phyloP scores from a whole-genome alignment of 192 early-diverging fungal genomes.

The Podila clonocystis region DNA sequence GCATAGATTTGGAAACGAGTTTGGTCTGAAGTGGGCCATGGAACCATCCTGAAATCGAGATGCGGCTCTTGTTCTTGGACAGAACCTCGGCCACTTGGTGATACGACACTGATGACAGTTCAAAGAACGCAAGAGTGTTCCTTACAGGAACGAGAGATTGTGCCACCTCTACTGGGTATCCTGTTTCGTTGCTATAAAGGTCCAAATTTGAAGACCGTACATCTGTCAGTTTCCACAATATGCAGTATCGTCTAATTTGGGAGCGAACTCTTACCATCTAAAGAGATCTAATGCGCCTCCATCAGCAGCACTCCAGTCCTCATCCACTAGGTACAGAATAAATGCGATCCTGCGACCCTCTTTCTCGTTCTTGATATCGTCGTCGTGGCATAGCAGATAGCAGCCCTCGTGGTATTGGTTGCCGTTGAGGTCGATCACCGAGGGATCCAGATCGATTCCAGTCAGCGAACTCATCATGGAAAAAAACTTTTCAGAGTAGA shows the following conservation, averaged over 20 bases:
- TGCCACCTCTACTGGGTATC: conserved; percentile 58
- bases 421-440: conserved; percentile 71
- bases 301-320: conserved; percentile 69
- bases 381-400: conserved; percentile 78
- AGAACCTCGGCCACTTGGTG: conserved; percentile 69
- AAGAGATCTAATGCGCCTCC: conserved; percentile 76
- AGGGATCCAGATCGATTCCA: conserved; percentile 67
- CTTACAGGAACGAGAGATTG: conserved; percentile 60
- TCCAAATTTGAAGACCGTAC: too few relatives aligned
- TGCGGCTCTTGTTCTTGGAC: conserved; percentile 51
- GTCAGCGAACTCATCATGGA: conserved; percentile 67
- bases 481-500: conserved; percentile 71
- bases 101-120: conserved; percentile 64
- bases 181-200: conserved; percentile 46
- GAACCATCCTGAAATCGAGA: conserved; percentile 76
- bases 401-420: conserved; percentile 71
- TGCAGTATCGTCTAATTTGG: neutral
- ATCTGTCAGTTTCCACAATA: neutral
- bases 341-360: conserved; percentile 72
- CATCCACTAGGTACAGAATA: conserved; percentile 77
- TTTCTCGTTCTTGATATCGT: conserved; percentile 73
- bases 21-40: conserved; percentile 62
- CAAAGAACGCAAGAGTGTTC: conserved; percentile 70
- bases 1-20: conserved; percentile 44
- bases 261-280: conserved; percentile 41